Evolutionary conservation across 768 basidiomycete genomes (phyloP), one percentile per base, ranked within the genome.

Genomic region (Phallus indusiatus): DNA sequence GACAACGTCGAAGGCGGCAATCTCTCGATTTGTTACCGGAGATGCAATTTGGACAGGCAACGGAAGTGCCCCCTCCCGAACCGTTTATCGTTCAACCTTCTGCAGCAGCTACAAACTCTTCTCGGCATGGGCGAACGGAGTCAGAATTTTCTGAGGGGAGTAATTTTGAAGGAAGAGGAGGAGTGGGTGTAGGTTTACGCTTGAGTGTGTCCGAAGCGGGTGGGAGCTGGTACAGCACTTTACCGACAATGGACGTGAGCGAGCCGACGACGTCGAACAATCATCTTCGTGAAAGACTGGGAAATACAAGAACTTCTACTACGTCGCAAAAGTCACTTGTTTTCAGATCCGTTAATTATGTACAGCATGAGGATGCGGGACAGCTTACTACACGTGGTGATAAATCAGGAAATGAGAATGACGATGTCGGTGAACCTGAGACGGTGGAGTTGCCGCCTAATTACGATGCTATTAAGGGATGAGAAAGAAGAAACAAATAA

Each of bases 321-420:
- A n/a, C n/a, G n/a, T n/a, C n/a, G n/a, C n/a, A n/a, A n/a, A n/a
- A n/a, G n/a, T n/a, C n/a, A n/a, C n/a, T n/a, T 42, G 74, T 71
- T 62, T 72, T 89, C 72, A 74, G 88, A 50, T 78, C 87, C 0
- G 82, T 92, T 35, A 90, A 91, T 66, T 81, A 90, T 65, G 79
- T 91, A 50, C 90, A 91, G 70, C 90, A 92, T 64, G 88, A 90
- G 63, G 90, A 92, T 67, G 90, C 86, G 0, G 89, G 90, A 1
- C 63, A 33, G 12, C 72, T 72, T 8, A 78, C 82, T 5, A n/a
- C n/a, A n/a, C n/a, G n/a, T n/a, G n/a, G n/a, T n/a, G n/a, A n/a
- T n/a, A n/a, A n/a, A n/a, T n/a, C n/a, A n/a, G 78, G 77, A 59
- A 70, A 68, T 60, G 63, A 56, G 46, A 65, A 53, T 47, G 70